Percentiles rank a stretch among this genome's conserved stretches.
Conservation (phyloP, 257 asterid genomes). For the Solanum rostratum region DNA sequence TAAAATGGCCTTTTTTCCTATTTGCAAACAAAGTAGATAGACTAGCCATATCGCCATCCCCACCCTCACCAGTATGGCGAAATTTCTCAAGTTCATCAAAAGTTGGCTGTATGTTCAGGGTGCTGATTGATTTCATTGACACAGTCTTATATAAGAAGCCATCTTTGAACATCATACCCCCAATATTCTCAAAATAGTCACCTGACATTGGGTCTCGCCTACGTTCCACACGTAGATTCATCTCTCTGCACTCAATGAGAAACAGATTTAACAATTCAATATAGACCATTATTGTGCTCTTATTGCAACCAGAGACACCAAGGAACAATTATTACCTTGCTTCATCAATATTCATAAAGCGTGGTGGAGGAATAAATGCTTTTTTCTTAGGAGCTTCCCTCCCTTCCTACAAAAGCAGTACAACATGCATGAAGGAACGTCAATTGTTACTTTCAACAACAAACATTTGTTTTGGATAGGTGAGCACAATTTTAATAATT, state of each 20-base stretch:
- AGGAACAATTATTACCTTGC: slow-evolving; percentile 44
- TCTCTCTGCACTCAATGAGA: slow-evolving; percentile 42
- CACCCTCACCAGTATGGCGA: slow-evolving; percentile 66
- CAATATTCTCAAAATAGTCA: slow-evolving; percentile 76
- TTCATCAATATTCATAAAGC: slow-evolving; percentile 84
- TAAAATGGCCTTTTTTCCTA: slow-evolving; percentile 88
- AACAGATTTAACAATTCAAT: neutral
- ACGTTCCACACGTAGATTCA: slow-evolving; percentile 80
- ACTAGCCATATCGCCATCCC: slow-evolving; percentile 78
- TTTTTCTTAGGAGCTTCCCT: slow-evolving; percentile 87
- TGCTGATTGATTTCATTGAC: slow-evolving; percentile 82
- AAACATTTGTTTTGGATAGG: neutral
- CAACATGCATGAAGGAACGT: neutral
- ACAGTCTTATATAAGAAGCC: slow-evolving; percentile 80
- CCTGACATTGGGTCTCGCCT: slow-evolving; percentile 70
- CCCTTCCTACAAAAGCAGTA: slow-evolving; percentile 59
- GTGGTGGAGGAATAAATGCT: slow-evolving; percentile 80
- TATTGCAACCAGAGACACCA: neutral
- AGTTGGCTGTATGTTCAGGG: slow-evolving; percentile 71
- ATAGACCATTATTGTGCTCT: neutral
- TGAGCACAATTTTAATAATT: neutral
- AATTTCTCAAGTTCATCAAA: slow-evolving; percentile 97
- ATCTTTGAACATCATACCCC: slow-evolving; percentile 92
- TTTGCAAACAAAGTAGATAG: slow-evolving; percentile 75
- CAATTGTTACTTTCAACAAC: neutral